Base-by-base conservation (phyloP, 306 rosid genomes). In the Delonix regia region DNA sequence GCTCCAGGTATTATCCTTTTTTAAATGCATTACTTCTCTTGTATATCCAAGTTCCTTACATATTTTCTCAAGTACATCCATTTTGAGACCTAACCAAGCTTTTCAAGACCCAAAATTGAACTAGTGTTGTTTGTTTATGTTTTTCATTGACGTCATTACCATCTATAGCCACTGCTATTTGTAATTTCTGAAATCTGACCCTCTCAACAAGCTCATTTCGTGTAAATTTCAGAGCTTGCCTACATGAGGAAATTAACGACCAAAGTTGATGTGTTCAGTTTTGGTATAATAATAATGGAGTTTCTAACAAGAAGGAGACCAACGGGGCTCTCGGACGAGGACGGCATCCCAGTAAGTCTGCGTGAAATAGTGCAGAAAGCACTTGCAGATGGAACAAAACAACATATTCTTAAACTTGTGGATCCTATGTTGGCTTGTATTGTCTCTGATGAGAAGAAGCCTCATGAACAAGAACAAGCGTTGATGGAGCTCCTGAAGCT, bases 241-340 rank as follows among this genome's bases (percentile, higher is more conserved):
- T 94, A 90, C 86, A 90, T 85, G 86, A 83, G 89, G 75, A 91
- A 87, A 77, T 86, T 87, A 76, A 88, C 91, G 0, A 80, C 94
- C n/a, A 91, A 94, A 79, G 94, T 80, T 30, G 98, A 91, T 1
- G 86, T 94, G 74, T 94, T 90, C 92, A 88, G 98, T 90, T 91
- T 90, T 27, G 98, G 97, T 0, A 80, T 86, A 80, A 85, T 88
- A 69, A 65, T 91, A 76, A 94, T 94, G 96, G 98, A 91, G 83
- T 80, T 94, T 57, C 86, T 94, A 18, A 91, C 94, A 73, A 87
- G 78, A 78, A 86, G 78, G 65, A 90, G 96, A 81, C 97, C 98
- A 36, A 94, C 97, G 22, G 89, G 84, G 67, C 77, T 82, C 73
- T 74, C 74, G 61, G 98, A 94, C 85, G 88, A 80, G 52, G 76